A percentile compares a stretch with the other conserved stretches of the same genome.
phyloP scores from a whole-genome alignment of 306 rosid genomes.

The barrel medic (Medicago truncatula) region DNA sequence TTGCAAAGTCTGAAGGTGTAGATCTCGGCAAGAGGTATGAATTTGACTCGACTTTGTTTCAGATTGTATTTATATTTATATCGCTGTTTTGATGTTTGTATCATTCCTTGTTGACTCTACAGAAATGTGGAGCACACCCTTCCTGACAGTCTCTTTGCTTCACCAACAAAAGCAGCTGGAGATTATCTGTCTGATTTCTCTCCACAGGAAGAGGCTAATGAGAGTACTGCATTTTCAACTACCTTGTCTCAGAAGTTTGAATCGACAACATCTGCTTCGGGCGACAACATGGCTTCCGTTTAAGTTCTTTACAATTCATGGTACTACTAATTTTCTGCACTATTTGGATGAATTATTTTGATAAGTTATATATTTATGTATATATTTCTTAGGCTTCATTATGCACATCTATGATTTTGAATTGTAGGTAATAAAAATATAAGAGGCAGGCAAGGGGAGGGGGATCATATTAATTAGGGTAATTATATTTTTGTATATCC shows the following conservation, averaged over 20 bases:
- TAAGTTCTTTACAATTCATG: slow-evolving; percentile 56
- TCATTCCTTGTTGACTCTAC: slow-evolving; percentile 36
- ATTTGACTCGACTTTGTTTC: slow-evolving; percentile 3
- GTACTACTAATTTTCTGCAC: slow-evolving; percentile 22
- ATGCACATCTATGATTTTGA: slow-evolving; percentile 55
- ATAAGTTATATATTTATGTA: slow-evolving; percentile 34
- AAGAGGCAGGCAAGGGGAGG: slow-evolving; percentile 50
- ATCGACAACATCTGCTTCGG: slow-evolving; percentile 40
- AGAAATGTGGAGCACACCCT: slow-evolving; percentile 78
- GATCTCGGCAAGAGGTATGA: slow-evolving; percentile 57
- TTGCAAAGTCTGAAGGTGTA: slow-evolving; percentile 38
- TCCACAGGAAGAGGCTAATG: slow-evolving; percentile 43
- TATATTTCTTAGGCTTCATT: slow-evolving; percentile 42
- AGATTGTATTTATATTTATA: background rate
- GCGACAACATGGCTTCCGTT: slow-evolving; percentile 48
- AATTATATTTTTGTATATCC: slow-evolving; percentile 36
- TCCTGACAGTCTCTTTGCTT: slow-evolving; percentile 84
- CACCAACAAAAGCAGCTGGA: slow-evolving; percentile 75
- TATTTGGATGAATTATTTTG: slow-evolving; percentile 9
- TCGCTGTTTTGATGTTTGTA: slow-evolving; percentile 9
- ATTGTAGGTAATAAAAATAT: slow-evolving; percentile 61
- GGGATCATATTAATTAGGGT: slow-evolving; percentile 71
- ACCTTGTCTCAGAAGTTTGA: slow-evolving; percentile 46
- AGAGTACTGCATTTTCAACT: slow-evolving; percentile 38
- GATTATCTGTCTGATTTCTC: slow-evolving; percentile 50